Evolutionary conservation across 192 early-diverging fungal genomes (phyloP).

Genomic region (Kickxella alabastrina): DNA sequence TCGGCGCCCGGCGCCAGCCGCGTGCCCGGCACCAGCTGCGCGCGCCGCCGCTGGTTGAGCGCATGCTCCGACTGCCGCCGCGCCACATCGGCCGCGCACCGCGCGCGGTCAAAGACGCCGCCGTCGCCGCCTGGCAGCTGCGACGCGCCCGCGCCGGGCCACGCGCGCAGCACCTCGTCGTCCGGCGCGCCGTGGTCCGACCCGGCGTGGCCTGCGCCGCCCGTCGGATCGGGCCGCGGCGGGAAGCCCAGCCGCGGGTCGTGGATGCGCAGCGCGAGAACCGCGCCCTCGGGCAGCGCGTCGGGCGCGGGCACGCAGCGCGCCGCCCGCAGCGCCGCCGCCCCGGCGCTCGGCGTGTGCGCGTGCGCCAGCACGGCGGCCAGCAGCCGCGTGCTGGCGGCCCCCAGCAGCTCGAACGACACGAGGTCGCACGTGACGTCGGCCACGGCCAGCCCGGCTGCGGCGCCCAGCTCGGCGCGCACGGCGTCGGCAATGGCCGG

Average conservation of each 20-base stretch:
- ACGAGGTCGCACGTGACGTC: constrained; percentile 60
- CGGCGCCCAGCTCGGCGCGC: constrained; percentile 20
- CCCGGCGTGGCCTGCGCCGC: constrained; percentile 4
- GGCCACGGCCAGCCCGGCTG: constrained; percentile 13
- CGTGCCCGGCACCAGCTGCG: constrained; percentile 69
- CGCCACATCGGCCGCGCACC: constrained; percentile 38
- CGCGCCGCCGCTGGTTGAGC: constrained; percentile 56
- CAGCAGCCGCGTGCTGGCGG: constrained; percentile 69
- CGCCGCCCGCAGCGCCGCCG: constrained; percentile 10
- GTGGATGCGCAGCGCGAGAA: constrained; percentile 71
- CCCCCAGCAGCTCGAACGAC: constrained; percentile 83
- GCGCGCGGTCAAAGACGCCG: constrained; percentile 58
- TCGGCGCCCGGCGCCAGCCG: constrained; percentile 50
- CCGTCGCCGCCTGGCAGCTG: neutral
- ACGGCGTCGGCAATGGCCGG: constrained; percentile 60
- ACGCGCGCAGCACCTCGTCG: constrained; percentile 52
- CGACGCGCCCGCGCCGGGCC: neutral
- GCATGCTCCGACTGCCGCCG: constrained; percentile 52
- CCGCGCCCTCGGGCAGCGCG: constrained; percentile 74
- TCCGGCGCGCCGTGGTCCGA: constrained; percentile 56
- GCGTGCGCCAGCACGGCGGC: constrained; percentile 56
- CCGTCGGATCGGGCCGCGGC: constrained; percentile 2
- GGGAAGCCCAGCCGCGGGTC: constrained; percentile 78
- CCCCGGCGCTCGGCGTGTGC: neutral
- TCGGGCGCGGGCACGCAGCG: constrained; percentile 57